Evolutionary conservation across 1,139 yeast species (phyloP), one percentile per base, ranked within the genome.

Genomic region (Yamadazyma blattariae): DNA sequence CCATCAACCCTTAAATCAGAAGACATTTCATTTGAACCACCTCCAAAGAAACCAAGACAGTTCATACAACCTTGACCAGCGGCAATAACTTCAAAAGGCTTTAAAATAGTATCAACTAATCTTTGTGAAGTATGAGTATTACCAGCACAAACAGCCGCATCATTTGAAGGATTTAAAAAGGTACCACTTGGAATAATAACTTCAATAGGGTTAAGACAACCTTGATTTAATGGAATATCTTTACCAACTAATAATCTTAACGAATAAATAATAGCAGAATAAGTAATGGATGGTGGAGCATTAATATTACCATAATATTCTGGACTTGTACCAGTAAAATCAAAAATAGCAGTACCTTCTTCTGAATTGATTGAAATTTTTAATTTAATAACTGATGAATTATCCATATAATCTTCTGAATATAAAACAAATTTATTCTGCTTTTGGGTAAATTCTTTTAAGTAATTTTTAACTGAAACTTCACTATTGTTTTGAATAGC

Each of bases 361-460:
- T 32, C 33, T 3, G 54, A 59, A 32, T 64, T 58, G 27, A 77
- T 61, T 10, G 64, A 63, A 35, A 79, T 65, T 11, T 54, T 47
- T n/a, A 79, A 61, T 15, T 57, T 44, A 30, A 79, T 71, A 13
- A 61, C 59, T 2, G 83, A 70, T 3, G 86, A 86, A 48, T 79
- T 85, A 50, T 79, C 86, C 61, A 79, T 67, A 39, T 53, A 67
- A 44, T 79, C 86, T 15, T 50, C 57, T 13, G 82, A 77, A 12
- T 44, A 44, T 19, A 79, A 53, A 8, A 61, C 56, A 12, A 58
- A 48, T 23, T 61, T 54, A 3, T 52, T 58, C 29, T 43, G 53
- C 40, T 56, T 51, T 22, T 49, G 46, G 25, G 58, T 55, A 11
- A 69, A 67, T 30, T 45, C 45, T 38, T 58, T 63, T 37, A 77